These are phyloP conservation scores for Capsicum chinense DNA, from an alignment of 257 asterid genomes.

Conservation along the genomic window DNA sequence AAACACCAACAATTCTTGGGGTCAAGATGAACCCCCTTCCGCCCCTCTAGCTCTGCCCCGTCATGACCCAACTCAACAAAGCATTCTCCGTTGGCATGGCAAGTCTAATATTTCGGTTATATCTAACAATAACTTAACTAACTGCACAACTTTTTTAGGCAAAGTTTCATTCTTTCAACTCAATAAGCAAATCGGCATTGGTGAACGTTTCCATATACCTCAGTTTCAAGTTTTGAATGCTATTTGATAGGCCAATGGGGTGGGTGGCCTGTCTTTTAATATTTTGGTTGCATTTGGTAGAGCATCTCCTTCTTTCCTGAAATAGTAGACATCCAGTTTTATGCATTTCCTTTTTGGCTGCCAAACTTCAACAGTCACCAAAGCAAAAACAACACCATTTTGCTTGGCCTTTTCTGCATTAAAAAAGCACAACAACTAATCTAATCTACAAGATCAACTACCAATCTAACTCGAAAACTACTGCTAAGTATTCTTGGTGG, in stretches of 20 bases:
- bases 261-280: slow-evolving; percentile 28
- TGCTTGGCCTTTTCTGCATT: neutral
- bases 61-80: neutral
- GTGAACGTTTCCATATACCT: neutral
- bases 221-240: neutral
- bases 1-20: too few relatives aligned
- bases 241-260: neutral
- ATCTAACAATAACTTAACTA: neutral
- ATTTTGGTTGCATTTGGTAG: slow-evolving; percentile 11
- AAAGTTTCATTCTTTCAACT: neutral
- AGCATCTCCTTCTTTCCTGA: neutral
- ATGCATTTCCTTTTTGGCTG: slow-evolving; percentile 33
- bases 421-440: neutral
- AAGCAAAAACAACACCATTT: neutral
- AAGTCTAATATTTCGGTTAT: neutral
- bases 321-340: neutral
- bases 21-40: neutral
- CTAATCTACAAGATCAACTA: slow-evolving; percentile 28
- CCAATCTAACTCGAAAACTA: slow-evolving; percentile 18
- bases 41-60: neutral
- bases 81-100: neutral
- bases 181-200: neutral
- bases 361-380: slow-evolving; percentile 34
- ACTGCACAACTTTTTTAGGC: neutral
- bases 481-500: neutral